Percentiles rank a stretch among this genome's conserved stretches.
Conservation (phyloP, 116 monocot genomes). For the Zostera marina region DNA sequence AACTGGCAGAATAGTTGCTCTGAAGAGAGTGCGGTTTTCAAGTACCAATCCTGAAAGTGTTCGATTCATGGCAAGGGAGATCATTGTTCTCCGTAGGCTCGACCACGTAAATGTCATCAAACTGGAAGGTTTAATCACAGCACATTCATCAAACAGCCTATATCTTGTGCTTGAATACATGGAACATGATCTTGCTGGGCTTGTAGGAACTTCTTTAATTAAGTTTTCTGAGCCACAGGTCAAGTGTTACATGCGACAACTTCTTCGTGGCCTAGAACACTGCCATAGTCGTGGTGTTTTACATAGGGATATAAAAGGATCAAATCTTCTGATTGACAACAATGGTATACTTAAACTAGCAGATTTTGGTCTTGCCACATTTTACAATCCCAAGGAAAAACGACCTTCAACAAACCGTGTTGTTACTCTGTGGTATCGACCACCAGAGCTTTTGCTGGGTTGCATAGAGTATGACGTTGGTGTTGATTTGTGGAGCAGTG, state of each 20-base stretch:
- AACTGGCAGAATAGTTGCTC: slow-evolving; percentile 66
- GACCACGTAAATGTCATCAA: slow-evolving; percentile 85
- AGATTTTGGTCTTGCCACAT: slow-evolving; percentile 81
- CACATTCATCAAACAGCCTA: slow-evolving; percentile 45
- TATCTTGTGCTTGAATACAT: slow-evolving; percentile 92
- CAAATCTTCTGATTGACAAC: slow-evolving; percentile 74
- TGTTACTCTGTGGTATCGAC: slow-evolving; percentile 91
- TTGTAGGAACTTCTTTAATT: slow-evolving; percentile 41
- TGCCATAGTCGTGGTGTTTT: slow-evolving; percentile 68
- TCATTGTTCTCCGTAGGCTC: slow-evolving; percentile 59
- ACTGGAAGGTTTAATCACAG: slow-evolving; percentile 69
- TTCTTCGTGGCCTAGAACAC: slow-evolving; percentile 71
- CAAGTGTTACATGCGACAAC: slow-evolving; percentile 82
- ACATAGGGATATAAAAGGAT: slow-evolving; percentile 92
- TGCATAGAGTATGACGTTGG: slow-evolving; percentile 65
- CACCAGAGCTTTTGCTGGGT: slow-evolving; percentile 86
- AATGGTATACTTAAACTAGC: slow-evolving; percentile 70
- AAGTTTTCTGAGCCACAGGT: slow-evolving; percentile 84
- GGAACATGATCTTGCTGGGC: slow-evolving; percentile 95
- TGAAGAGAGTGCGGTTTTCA: slow-evolving; percentile 78
- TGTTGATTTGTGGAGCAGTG: slow-evolving; percentile 83
- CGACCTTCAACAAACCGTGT: slow-evolving; percentile 77
- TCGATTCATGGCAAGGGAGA: slow-evolving; percentile 94
- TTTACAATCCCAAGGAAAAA: slow-evolving; percentile 41
- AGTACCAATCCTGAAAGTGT: slow-evolving; percentile 91